phyloP scores from a whole-genome alignment of 805 yeast genomes.

The Wickerhamomyces ciferrii region DNA sequence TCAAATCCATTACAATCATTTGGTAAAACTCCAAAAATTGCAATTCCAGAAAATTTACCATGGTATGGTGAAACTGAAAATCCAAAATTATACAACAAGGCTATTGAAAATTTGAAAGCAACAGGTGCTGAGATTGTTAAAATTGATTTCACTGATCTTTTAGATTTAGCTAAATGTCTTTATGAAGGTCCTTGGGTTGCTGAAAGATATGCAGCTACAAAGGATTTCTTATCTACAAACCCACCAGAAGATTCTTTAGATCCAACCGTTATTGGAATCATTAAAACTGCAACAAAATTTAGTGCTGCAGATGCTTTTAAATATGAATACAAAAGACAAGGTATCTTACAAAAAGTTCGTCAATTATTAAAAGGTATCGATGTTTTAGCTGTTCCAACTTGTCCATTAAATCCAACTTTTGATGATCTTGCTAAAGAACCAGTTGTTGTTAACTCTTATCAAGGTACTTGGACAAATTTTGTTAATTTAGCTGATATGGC shows the following conservation, averaged over 20 bases:
- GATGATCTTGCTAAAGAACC: slow-evolving; percentile 74
- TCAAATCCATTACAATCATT: slow-evolving; percentile 55
- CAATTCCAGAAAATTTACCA: slow-evolving; percentile 64
- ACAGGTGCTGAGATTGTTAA: slow-evolving; percentile 57
- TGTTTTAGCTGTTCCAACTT: slow-evolving; percentile 84
- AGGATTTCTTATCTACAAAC: slow-evolving; percentile 62
- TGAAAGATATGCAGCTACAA: slow-evolving; percentile 83
- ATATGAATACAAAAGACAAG: slow-evolving; percentile 83
- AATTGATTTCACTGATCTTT: slow-evolving; percentile 68
- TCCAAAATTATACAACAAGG: slow-evolving; percentile 57
- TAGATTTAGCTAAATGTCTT: slow-evolving; percentile 78
- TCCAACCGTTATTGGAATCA: slow-evolving; percentile 75
- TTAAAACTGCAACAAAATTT: slow-evolving; percentile 70
- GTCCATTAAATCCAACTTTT: slow-evolving; percentile 87
- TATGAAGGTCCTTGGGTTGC: slow-evolving; percentile 99
- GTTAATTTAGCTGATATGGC: slow-evolving; percentile 92
- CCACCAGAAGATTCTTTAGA: slow-evolving; percentile 72
- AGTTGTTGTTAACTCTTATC: slow-evolving; percentile 74
- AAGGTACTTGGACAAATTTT: slow-evolving; percentile 98
- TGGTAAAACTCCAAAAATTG: slow-evolving; percentile 58
- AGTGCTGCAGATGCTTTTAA: slow-evolving; percentile 82
- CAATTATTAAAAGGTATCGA: slow-evolving; percentile 56
- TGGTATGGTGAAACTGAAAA: slow-evolving; percentile 85
- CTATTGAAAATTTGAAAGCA: slow-evolving; percentile 47
- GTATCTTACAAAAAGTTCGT: slow-evolving; percentile 61